These are phyloP conservation scores for Quercus tomentella DNA, from an alignment of 331 rosid genomes.

Conservation along the genomic window DNA sequence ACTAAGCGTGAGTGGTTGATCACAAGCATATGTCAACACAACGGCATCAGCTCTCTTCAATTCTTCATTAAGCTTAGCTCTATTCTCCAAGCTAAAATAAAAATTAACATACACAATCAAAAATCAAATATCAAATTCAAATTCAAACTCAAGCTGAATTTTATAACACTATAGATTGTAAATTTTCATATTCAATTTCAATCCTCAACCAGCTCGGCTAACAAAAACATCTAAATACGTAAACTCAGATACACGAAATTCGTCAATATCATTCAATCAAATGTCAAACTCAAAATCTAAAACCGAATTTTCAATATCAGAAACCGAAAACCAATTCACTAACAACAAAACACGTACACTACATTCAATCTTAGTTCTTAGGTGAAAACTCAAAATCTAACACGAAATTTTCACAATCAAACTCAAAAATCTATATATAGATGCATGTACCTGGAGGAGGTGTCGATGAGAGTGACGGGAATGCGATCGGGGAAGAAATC, in stretches of 20 bases:
- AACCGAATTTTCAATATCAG: not conserved
- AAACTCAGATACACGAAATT: not conserved
- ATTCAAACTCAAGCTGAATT: no score
- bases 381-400: not conserved
- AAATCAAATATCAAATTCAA: no score
- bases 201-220: not conserved
- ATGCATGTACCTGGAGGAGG: conserved; percentile 63
- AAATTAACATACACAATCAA: no score
- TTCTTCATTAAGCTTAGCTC: conserved; percentile 66
- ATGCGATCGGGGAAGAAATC: conserved; percentile 64
- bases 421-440: not conserved
- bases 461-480: conserved; percentile 73
- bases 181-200: not conserved
- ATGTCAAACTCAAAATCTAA: not conserved
- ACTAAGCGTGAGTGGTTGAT: conserved; percentile 46
- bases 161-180: not conserved
- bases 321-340: no score
- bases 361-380: not conserved
- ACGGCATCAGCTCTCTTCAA: conserved; percentile 80
- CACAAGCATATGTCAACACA: conserved; percentile 79
- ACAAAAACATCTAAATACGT: not conserved
- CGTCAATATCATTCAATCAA: not conserved
- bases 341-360: no score
- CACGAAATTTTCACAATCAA: not conserved
- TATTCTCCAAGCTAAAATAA: conserved; percentile 58